Base-by-base conservation (phyloP, 805 yeast species). In the Hanseniaspora thailandica region DNA sequence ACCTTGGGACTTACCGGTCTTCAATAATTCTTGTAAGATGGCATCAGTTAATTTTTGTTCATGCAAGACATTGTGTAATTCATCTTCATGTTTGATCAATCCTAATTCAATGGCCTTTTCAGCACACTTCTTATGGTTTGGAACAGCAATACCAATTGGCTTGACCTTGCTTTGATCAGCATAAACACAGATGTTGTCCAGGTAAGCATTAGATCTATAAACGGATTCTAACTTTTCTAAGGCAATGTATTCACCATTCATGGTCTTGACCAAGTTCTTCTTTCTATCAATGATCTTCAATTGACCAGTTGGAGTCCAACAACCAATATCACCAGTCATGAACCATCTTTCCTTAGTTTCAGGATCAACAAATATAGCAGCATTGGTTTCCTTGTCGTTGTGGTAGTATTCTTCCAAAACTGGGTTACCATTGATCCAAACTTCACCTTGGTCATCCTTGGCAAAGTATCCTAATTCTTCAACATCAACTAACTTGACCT, bases 171-270 rank as follows among this genome's bases (percentile, higher is more conserved):
- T 71, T 62, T 78, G 80, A 69, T 93, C 97, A 47, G 97, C 97
- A 66, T 89, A 90, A 58, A 88, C 89, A 71, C 97, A 89, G 58
- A 90, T 73, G 72, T 93, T 90, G 52, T 73, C 69, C 35, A 90
- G 93, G 58, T 75, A 73, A 43, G 78, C 70, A 68, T 84, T 84
- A 30, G 96, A 83, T 70, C 97, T 80, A 74, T 93, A 93, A 47
- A 85, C 75, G 10, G 95, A 77, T 71, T 93, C 98, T 59, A 93
- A 73, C 70, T 89, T 89, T 71, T 93, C 98, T 63, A 93, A 76
- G 4, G 98, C 98, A 68, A 93, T 86, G 70, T 93, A 93, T 73
- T 93, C 98, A 71, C 98, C 98, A 67, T 93, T 90, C 63, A 78
- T 75, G 19, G 98, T 93, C 76, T 93, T 93, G 61, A 93, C 95